phyloP scores from a whole-genome alignment of 768 basidiomycete species.

The Tulasnella sp. region DNA sequence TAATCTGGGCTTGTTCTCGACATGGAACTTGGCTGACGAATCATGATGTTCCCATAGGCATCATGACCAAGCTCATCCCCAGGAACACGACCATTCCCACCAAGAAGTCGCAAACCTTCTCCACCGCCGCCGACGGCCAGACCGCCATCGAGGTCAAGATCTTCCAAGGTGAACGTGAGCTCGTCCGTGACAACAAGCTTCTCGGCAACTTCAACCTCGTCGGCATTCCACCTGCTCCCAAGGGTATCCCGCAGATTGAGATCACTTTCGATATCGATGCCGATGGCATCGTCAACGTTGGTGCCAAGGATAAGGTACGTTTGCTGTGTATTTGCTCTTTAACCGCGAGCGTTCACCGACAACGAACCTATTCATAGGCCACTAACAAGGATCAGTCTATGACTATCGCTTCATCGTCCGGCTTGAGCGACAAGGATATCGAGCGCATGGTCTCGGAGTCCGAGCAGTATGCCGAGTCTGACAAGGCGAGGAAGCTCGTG shows the following conservation, averaged over 20 bases:
- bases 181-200: conserved; percentile 96
- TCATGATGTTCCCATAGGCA: conserved; percentile 69
- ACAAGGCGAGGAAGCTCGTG: conserved; percentile 74
- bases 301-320: conserved; percentile 54
- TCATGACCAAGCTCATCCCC: conserved; percentile 98
- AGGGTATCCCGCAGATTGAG: conserved; percentile 75
- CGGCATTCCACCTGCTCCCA: conserved; percentile 83
- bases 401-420: conserved; percentile 97
- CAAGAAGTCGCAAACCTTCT: conserved; percentile 99
- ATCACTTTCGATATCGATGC: conserved; percentile 97
- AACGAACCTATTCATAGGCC: conserved; percentile 49
- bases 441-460: conserved; percentile 94
- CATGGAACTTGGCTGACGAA: conserved; percentile 45
- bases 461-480: conserved; percentile 85
- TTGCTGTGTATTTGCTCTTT: too few species aligned
- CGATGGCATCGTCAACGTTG: conserved; percentile 95
- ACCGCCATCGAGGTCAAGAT: conserved; percentile 99
- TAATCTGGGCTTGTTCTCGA: conserved; percentile 30
- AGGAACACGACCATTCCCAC: conserved; percentile 99
- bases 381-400: conserved; percentile 85
- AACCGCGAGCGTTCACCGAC: background rate
- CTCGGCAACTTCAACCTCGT: conserved; percentile 99
- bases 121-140: conserved; percentile 97
- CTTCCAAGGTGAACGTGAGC: conserved; percentile 98
- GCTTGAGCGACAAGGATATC: conserved; percentile 91